Conservation (phyloP, 768 basidiomycete genomes). For the Cystofilobasidium ferigula region DNA sequence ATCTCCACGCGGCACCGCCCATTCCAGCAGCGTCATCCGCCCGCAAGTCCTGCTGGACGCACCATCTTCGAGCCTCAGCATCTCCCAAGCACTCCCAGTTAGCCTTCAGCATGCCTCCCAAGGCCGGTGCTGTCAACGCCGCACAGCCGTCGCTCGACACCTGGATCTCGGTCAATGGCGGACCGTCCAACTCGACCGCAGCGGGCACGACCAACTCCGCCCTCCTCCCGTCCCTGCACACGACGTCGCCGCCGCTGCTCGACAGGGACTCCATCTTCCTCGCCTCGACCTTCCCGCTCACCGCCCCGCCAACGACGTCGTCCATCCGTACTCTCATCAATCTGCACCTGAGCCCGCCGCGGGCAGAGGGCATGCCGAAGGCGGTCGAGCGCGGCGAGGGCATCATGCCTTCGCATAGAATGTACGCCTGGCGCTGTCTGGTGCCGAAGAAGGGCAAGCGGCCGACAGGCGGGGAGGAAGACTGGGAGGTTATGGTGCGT, state of each 20-base stretch:
- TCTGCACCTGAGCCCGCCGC: conserved; percentile 49
- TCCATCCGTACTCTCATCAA: conserved; percentile 54
- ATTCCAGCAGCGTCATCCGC: too few species aligned
- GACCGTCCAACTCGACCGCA: too few species aligned
- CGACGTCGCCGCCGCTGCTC: conserved; percentile 67
- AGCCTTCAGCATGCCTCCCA: neutral
- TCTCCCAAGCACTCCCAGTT: too few species aligned
- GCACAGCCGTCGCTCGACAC: conserved; percentile 21
- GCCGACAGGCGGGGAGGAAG: conserved; percentile 60
- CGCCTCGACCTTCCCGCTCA: conserved; percentile 52
- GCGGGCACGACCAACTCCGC: conserved; percentile 28
- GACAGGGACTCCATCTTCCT: conserved; percentile 45
- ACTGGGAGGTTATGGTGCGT: conserved; percentile 54
- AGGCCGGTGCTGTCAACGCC: neutral
- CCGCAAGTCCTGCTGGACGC: too few species aligned
- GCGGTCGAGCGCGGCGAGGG: conserved; percentile 7
- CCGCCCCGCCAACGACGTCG: conserved; percentile 42
- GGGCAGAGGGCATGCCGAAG: conserved; percentile 40
- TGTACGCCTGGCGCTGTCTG: conserved; percentile 72
- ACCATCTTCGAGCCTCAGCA: too few species aligned
- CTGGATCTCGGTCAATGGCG: conserved; percentile 6
- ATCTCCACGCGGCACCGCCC: too few species aligned
- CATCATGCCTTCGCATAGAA: conserved; percentile 33
- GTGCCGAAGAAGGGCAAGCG: conserved; percentile 52
- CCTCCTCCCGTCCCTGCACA: conserved; percentile 51